Evolutionary conservation across 108 stramenopile species (phyloP), one percentile per base, ranked within the genome.

Genomic region (Skeletonema marinoi): DNA sequence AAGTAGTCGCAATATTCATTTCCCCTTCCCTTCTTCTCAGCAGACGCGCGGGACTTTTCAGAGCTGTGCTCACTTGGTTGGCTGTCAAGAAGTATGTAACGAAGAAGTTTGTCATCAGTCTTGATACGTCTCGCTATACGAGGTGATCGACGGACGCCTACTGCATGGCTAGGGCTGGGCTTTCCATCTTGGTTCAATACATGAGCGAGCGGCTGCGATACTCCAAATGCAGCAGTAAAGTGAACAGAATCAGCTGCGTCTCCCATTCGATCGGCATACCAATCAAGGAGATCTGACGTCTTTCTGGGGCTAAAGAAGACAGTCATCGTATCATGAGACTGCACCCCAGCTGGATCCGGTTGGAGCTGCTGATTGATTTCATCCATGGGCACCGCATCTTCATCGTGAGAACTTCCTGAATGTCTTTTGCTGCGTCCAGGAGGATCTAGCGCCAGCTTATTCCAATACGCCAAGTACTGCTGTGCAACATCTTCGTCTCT

Each of bases 291-390:
- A 42, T 33, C 50, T n/a, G 65, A 61, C 8, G 81, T 62, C 25
- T 76, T 76, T 21, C 81, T 68, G 25, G 81, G 81, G 60, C 81
- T 82, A 36, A 82, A 82, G 41, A 82, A 70, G 16, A 71, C 70
- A 32, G 44, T 46, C 6, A 75, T 54, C 75, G 17, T 71, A 61
- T n/a, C 63, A 65, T 17, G 70, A 48, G 16, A 17, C 1, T 32
- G 38, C 9, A 4, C 41, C 70, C n/a, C 74, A 70, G 16, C 66
- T 66, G 51, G 69, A 67, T 82, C 81, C 6, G 70, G 60, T 42
- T 64, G 70, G n/a, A 61, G 42, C 2, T 66, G 25, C 21, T 82
- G 75, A 21, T 74, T 82, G n/a, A 41, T 17, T 13, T 67, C 63
- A 66, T 75, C 75, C 70, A 82, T 82, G 31, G 81, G 75, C 19